Base-by-base conservation (phyloP, 441 rosid genomes). In the Breynia disticha region DNA sequence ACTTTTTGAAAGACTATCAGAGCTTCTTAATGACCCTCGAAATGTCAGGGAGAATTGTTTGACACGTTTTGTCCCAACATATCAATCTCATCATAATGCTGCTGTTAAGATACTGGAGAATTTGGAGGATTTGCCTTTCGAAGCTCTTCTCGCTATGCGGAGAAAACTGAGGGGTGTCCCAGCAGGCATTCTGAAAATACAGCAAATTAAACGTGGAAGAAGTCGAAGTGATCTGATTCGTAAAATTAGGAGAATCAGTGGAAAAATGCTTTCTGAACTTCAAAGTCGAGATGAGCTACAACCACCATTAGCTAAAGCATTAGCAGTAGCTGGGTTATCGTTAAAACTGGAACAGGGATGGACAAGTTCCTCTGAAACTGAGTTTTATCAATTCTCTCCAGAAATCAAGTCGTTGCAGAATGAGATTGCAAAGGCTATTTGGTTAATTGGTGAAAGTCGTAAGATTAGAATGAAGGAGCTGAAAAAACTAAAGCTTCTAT, bases 341-440 rank as follows among this genome's bases (percentile, higher is more conserved):
- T 60, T 67, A 61, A 78, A 68, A 67, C 57, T 82, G 49, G 63
- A 63, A 47, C 69, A 60, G 7, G 79, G 78, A 46, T 65, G 54
- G 57, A 64, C 70, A 60, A 57, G 61, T 63, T 62, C 57, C 12
- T 39, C 60, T 21, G 47, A 50, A 22, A 24, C 56, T 6, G 72
- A 73, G 17, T 82, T 86, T 63, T 46, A 56, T 61, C 77, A 64
- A 45, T 74, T 74, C 65, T 62, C 87, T 8, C 76, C 81, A 10
- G 86, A 82, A 68, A 65, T 70, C 46, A 72, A 60, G 71, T 55
- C 22, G 32, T 71, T 91, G 59, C 97, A 91, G 74, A 68, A 73
- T 50, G 94, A 91, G 54, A 80, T 86, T 61, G 69, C 70, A 43
- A 88, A 84, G 71, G 97, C 97, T 15, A 39, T 86, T 22, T 72